Evolutionary conservation across 257 asterid genomes (phyloP), one percentile per base, ranked within the genome.

Genomic region (Schizonepeta tenuifolia): DNA sequence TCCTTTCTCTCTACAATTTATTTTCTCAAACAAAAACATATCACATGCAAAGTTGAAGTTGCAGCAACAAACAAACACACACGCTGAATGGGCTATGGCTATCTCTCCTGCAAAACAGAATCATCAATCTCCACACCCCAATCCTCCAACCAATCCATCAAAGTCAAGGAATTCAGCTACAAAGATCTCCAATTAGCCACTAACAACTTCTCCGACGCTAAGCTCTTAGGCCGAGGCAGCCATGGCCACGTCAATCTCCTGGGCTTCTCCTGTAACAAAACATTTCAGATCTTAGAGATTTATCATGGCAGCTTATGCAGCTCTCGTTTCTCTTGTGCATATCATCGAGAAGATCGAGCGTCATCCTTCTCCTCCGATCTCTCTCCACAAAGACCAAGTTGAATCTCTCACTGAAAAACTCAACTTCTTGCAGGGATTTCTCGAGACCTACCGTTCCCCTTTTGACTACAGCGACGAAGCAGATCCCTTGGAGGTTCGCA

Each of bases 201-300:
- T 5, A 83, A 80, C 82, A 88, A 88, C 41, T 92, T 92, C 81
- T 92, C 94, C 9, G 85, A 79, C 12, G 65, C 90, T 18, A 88
- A 90, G 72, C 87, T 92, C 15, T 63, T 92, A 5, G 96, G 98
- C 20, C 75, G 86, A 20, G 98, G 96, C 49, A 90, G 96, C 86
- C 98, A 92, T 76, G 98, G 98, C 18, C 80, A 84, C 12, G 98
- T 92, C 47, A n/a, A n/a, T n/a, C n/a, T n/a, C n/a, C n/a, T n/a
- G n/a, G n/a, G n/a, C n/a, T n/a, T n/a, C n/a, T n/a, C n/a, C n/a
- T n/a, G n/a, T n/a, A n/a, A n/a, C n/a, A n/a, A n/a, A n/a, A n/a
- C n/a, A n/a, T n/a, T n/a, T n/a, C n/a, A n/a, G n/a, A n/a, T n/a
- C n/a, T n/a, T n/a, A n/a, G n/a, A n/a, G n/a, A n/a, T n/a, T n/a